These are phyloP conservation scores for Panellus pusillus DNA, from an alignment of 768 basidiomycete genomes.

Conservation along the genomic window DNA sequence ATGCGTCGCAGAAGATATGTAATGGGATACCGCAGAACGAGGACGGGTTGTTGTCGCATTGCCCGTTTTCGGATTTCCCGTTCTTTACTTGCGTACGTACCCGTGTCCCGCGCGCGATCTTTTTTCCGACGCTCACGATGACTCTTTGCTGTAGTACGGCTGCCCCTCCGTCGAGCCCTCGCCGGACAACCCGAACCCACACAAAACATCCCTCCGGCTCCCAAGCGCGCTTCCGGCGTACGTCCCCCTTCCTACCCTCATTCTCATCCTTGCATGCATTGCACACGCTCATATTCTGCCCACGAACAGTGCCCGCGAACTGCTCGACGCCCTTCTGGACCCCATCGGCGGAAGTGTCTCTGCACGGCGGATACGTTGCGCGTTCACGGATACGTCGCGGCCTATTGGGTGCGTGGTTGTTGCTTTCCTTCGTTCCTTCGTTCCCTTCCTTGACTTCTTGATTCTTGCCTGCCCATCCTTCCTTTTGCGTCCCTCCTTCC, in stretches of 20 bases:
- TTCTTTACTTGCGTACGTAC: constrained; percentile 70
- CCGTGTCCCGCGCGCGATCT: too few relatives aligned
- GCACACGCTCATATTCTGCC: too few relatives aligned
- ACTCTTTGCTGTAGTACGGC: constrained; percentile 53
- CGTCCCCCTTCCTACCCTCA: neutral
- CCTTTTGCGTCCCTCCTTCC: too few relatives aligned
- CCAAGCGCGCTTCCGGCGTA: constrained; percentile 55
- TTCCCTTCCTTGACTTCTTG: neutral
- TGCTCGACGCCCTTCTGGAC: constrained; percentile 82
- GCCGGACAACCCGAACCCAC: constrained; percentile 64
- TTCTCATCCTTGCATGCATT: too few relatives aligned
- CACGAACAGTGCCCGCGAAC: constrained; percentile 67
- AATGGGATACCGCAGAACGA: constrained; percentile 76
- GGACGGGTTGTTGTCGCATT: constrained; percentile 57
- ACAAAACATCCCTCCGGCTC: constrained; percentile 50
- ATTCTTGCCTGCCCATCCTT: too few relatives aligned
- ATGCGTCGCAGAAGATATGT: constrained; percentile 57
- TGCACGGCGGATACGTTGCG: constrained; percentile 56
- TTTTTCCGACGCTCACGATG: neutral
- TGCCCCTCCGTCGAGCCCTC: constrained; percentile 60
- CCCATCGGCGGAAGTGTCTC: constrained; percentile 63
- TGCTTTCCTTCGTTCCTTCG: neutral
- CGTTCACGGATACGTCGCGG: constrained; percentile 62
- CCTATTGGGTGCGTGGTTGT: constrained; percentile 62
- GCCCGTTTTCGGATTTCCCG: constrained; percentile 72